A percentile compares a stretch with the other conserved stretches of the same genome.
These are phyloP conservation scores for Quercus dentata DNA, from an alignment of 306 rosid genomes.

Conservation along the genomic window DNA sequence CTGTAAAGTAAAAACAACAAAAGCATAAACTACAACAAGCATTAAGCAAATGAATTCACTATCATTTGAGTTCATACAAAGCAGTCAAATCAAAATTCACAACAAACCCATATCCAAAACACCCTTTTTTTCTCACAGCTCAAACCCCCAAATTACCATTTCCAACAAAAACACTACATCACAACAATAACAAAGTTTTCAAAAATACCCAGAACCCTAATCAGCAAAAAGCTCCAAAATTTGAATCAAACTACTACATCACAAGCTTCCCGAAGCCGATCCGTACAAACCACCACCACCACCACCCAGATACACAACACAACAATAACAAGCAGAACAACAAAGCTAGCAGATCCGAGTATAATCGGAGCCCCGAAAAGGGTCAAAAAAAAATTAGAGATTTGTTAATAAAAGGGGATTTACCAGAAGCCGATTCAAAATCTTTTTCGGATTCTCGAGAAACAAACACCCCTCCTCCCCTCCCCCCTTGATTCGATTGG, in stretches of 20 bases:
- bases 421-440: constrained; percentile 24
- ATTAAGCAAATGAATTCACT: constrained; percentile 8
- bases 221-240: background rate
- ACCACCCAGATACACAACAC: background rate
- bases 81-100: background rate
- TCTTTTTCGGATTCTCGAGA: background rate
- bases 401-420: background rate
- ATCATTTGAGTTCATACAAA: constrained; percentile 7
- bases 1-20: background rate
- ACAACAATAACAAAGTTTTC: background rate
- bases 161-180: background rate
- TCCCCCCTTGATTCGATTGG: constrained; percentile 11
- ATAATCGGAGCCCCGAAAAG: background rate
- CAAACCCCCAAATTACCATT: background rate
- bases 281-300: constrained; percentile 5
- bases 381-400: constrained; percentile 20
- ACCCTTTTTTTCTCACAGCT: background rate
- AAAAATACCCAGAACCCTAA: background rate
- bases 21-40: background rate
- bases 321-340: background rate
- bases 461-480: background rate
- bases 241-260: background rate
- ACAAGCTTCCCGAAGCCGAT: background rate
- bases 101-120: background rate
- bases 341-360: constrained; percentile 12